Evolutionary conservation across 495 filamentous ascomycete species (phyloP).

Genomic region (Penicillium robsamsonii): DNA sequence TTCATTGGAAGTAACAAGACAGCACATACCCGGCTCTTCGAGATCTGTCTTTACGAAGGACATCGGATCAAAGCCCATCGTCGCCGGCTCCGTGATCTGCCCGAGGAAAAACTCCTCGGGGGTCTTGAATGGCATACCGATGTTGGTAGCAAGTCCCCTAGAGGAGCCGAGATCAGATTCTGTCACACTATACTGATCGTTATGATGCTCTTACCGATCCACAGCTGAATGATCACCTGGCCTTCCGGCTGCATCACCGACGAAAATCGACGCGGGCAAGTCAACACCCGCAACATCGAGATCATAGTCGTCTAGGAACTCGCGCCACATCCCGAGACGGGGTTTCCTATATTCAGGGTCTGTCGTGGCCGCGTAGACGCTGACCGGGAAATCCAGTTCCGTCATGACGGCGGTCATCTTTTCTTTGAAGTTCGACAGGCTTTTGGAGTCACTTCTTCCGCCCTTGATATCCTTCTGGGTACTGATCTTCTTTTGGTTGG

Average conservation of each 20-base stretch:
- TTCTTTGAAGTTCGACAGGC: conserved; percentile 73
- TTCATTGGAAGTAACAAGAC: background rate
- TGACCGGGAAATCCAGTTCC: conserved; percentile 72
- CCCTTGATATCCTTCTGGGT: conserved; percentile 69
- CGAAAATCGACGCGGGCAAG: conserved; percentile 69
- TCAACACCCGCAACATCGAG: conserved; percentile 64
- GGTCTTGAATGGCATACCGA: conserved; percentile 74
- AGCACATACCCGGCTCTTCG: conserved; percentile 32
- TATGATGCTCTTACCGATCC: conserved; percentile 57
- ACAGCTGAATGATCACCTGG: conserved; percentile 71
- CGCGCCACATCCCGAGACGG: conserved; percentile 83
- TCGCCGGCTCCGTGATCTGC: conserved; percentile 58
- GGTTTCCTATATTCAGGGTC: conserved; percentile 85
- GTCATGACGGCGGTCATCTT: conserved; percentile 67
- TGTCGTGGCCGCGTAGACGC: conserved; percentile 79
- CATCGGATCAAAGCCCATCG: conserved; percentile 64
- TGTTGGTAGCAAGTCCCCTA: conserved; percentile 74
- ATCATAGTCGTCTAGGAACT: conserved; percentile 71
- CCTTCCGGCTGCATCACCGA: conserved; percentile 81
- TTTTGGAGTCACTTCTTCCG: conserved; percentile 60
- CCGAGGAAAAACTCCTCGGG: conserved; percentile 89
- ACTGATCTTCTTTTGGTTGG: conserved; percentile 81
- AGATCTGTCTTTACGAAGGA: conserved; percentile 46
- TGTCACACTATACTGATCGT: background rate
- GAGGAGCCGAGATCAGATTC: conserved; percentile 6